Base-by-base conservation (phyloP, 2,329 filamentous ascomycete species). In the Trichoderma gracile region DNA sequence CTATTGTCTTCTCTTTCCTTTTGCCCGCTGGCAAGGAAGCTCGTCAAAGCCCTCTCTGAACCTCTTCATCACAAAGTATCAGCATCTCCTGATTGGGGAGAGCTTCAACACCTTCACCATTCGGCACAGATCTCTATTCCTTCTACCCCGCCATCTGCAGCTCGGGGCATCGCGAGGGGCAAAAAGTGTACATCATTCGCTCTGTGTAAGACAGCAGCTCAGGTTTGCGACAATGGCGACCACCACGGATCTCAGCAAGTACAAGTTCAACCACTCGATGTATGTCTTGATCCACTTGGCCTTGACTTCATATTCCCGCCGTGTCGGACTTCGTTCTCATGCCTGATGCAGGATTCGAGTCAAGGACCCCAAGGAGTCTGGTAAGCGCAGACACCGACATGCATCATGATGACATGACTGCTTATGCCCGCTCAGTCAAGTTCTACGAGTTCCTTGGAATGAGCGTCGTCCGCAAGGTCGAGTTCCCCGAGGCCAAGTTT, bases 381-480 rank as follows among this genome's bases (percentile, higher is more conserved):
- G 89, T 90, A 80, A 54, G 79, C 74, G 12, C 7, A 30, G 5
- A 3, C n/a, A n/a, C 12, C 15, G 7, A n/a, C n/a, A 21, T 33
- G 53, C 17, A 14, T 23, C 27, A 54, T 43, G 47, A 42, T 38
- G 43, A 53, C 12, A 38, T 38, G 10, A 14, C 12, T 38, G 55
- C 33, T 65, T 61, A 19, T 64, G 64, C 47, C 64, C 54, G 21
- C 43, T 43, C 74, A 74, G 87, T 98, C 78, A 90, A 94, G 70
- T 99, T 96, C 79, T 99, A 98, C 78, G 89, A 97, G 75, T 91
- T 92, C 77, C 85, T 99, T 19, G 95, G 95, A 71, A 88, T 98
- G 85, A 93, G 84, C 74, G 79, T 93, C 67, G 85, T 98, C 77
- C 87, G 91, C 73, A 91, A 93, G 79, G 82, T 95, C 53, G 82